Base-by-base conservation (phyloP, 257 asterid species). In the Solanum sejunctum region DNA sequence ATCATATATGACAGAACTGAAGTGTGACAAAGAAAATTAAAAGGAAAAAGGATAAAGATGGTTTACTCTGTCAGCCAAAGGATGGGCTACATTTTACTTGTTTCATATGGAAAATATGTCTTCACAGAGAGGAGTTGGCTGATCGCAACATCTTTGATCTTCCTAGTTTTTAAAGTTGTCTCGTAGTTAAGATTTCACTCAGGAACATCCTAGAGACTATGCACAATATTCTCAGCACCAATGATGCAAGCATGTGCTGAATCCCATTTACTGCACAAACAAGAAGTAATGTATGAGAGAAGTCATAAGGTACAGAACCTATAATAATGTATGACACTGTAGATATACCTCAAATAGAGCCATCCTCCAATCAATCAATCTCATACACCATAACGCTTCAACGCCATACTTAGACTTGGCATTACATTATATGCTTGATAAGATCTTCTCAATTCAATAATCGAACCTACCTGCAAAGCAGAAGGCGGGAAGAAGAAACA, bases 361-460 rank as follows among this genome's bases (percentile, higher is more conserved):
- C 23, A 80, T 36, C 45, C 12, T 51, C 18, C 81, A 47, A 60
- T 36, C 6, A 36, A 36, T 5, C 5, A 5, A 36, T 61, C 70
- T 93, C 89, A 94, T 39, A 94, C 92, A 43, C 98, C 98, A 84
- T 97, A 96, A 17, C 98, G 96, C 85, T 88, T 91, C 91, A 95
- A 84, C 6, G 91, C 97, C 90, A 93, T 95, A 84, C 92, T 90
- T 84, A 97, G 93, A 88, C 93, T 91, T n/a, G 98, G 99, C 99
- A 97, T 95, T 49, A 95, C 98, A 57, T 97, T 95, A 88, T 97
- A 97, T 49, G 99, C 99, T 90, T 97, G 98, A 89, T 97, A 97
- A 7, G 99, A 97, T 89, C 99, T 92, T 92, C 99, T 92, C 88
- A 97, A 55, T 75, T 97, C 98, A 66, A 95, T 95, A 18, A 95